Base-by-base conservation (phyloP, 1,284 basidiomycete species). In the Puccinia sorghi region DNA sequence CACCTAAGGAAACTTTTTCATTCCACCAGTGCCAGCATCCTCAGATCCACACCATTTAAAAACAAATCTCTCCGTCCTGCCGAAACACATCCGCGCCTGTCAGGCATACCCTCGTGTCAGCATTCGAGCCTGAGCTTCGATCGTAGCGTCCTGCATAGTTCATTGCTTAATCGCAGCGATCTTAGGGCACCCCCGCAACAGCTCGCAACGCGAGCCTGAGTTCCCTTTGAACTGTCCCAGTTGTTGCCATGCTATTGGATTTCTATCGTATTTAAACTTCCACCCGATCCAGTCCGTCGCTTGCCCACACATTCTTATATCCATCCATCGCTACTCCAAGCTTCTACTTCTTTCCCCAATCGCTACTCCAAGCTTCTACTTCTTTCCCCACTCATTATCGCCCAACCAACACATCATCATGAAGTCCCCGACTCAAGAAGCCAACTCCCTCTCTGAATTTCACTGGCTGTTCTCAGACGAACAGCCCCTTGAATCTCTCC, bases 381-480 rank as follows among this genome's bases (percentile, higher is more conserved):
- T 13, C 13, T 46, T 20, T 61, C 17, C 7, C 15, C 54, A 61
- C 32, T 12, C 57, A 15, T 6, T 32, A 20, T 20, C 1, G 2
- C 27, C 32, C 17, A 39, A 39, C 32, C 27, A 11, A 39, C 12
- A 39, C 32, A 17, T 25, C 32, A 66, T 66, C n/a, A 66, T 46
- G 43, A 20, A n/a, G 13, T 25, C 64, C 17, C 25, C 39, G 2
- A 25, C 17, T 25, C 64, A 66, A 66, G 64, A 66, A 46, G 46
- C 46, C 7, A 11, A 20, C 25, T 46, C 64, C 41, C 64, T 66
- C 8, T 48, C 39, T 32, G 41, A 46, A 22, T 66, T 22, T 32
- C 64, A 66, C n/a, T 66, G 64, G 64, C 20, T 66, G 17, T 66
- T 66, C 9, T 66, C 64, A 48, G 64, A 66, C 15, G 64, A 50